phyloP scores from a whole-genome alignment of 257 asterid species.

The Solanum chiquidenum region DNA sequence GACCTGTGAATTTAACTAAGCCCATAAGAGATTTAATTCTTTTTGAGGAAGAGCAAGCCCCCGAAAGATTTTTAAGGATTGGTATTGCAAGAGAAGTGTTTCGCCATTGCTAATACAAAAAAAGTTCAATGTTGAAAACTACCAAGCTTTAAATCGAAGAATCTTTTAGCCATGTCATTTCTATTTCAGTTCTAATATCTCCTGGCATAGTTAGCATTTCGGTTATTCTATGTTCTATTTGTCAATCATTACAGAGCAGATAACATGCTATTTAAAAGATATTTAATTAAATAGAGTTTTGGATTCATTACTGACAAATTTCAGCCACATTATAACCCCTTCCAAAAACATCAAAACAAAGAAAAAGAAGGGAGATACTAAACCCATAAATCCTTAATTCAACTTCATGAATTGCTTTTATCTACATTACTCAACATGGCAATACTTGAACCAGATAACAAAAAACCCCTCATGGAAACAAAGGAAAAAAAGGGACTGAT shows the following conservation, averaged over 20 bases:
- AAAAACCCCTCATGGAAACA: neutral
- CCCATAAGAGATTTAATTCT: neutral
- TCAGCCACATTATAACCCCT: neutral
- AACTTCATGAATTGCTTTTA: neutral
- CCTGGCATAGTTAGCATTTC: neutral
- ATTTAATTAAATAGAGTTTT: neutral
- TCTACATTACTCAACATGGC: neutral
- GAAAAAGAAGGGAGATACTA: neutral
- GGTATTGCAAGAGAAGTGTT: neutral
- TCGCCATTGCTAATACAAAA: neutral
- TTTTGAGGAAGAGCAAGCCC: neutral
- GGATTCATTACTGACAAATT: neutral
- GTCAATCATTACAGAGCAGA: neutral
- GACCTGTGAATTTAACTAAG: neutral
- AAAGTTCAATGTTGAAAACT: neutral
- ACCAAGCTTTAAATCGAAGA: neutral
- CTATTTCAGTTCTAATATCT: neutral
- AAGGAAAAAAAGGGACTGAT: neutral
- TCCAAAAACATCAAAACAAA: neutral
- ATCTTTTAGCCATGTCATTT: neutral
- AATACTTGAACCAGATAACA: neutral
- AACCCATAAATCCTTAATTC: neutral
- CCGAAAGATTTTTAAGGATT: neutral
- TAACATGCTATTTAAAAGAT: neutral
- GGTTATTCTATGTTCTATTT: neutral